Evolutionary conservation across 2,329 filamentous ascomycete species (phyloP), one percentile per base, ranked within the genome.

Genomic region (Ascochyta fabae): DNA sequence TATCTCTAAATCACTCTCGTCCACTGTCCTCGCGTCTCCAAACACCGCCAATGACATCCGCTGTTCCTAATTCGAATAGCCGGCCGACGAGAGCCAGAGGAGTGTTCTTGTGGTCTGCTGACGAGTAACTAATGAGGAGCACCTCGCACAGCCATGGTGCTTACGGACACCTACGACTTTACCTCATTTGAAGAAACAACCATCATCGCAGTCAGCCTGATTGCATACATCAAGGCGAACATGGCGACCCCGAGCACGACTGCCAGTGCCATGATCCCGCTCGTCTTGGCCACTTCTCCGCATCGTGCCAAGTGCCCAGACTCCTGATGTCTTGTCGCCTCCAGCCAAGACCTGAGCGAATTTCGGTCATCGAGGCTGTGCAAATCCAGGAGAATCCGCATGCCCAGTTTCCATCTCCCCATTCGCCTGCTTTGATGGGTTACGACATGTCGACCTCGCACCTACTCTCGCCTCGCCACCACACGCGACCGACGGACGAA

Each of bases 191-290:
- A 40, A 41, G 3, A 16, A 16, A 16, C 16, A 16, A 16, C 22
- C 10, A 31, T 41, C 16, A 19, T 44, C 33, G n/a, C 15, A 24
- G 8, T 26, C 22, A 12, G 1, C 23, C 40, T 41, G 22, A 38
- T 26, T 44, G 38, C 43, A 12, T 34, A 10, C 8, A 44, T 45
- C 44, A 38, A 34, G 16, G 23, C 33, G 41, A 51, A 34, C 48
- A 52, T 44, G 48, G 34, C 39, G 34, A 48, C 27, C 43, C 43
- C 39, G 39, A 52, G 23, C 36, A 46, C 24, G 41, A 45, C 40
- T 55, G 46, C 29, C 38, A 36, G 52, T 48, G 48, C 53, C 53
- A 52, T 56, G 53, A 56, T 56, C 53, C 53, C 53, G 53, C 53
- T 56, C 53, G 44, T 51, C 47, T 47, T 56, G 48, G 47, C 53